These are phyloP conservation scores for Aspergillus fischeri DNA, from an alignment of 2,329 filamentous ascomycete genomes.

Conservation along the genomic window DNA sequence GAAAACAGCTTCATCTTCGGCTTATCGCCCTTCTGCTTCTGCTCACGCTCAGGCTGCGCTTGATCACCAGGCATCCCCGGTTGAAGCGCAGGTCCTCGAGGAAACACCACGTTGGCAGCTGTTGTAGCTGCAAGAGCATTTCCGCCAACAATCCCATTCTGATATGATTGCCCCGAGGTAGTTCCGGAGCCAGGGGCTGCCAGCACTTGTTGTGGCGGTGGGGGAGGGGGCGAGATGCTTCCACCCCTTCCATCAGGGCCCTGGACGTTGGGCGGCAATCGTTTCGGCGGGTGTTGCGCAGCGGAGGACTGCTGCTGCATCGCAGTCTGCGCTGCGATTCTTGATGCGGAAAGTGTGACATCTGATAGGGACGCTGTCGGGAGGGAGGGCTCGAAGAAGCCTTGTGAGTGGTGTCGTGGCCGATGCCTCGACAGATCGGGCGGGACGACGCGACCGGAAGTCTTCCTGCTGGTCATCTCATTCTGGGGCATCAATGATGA, in stretches of 20 bases:
- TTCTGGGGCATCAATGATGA: constrained; percentile 35
- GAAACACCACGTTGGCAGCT: constrained; percentile 61
- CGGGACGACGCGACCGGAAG: constrained; percentile 35
- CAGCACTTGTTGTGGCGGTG: constrained; percentile 24
- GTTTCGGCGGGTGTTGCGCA: constrained; percentile 46
- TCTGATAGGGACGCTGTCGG: constrained; percentile 49
- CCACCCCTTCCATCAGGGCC: constrained; percentile 34
- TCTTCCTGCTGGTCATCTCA: constrained; percentile 33
- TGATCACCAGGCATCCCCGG: constrained; percentile 21
- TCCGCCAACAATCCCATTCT: constrained; percentile 50
- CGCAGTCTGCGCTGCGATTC: constrained; percentile 63
- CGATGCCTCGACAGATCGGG: constrained; percentile 39
- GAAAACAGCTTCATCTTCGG: constrained; percentile 67
- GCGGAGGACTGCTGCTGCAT: constrained; percentile 50
- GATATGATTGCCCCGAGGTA: constrained; percentile 35
- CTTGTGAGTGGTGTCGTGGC: constrained; percentile 56
- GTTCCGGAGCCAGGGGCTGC: constrained; percentile 17
- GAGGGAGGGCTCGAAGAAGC: constrained; percentile 64
- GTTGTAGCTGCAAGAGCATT: constrained; percentile 55
- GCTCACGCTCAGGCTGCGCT: constrained; percentile 32
- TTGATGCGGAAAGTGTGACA: constrained; percentile 53
- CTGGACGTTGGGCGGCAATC: constrained; percentile 50
- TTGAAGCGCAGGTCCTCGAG: constrained; percentile 43
- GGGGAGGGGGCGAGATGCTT: constrained; percentile 34
- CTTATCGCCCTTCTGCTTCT: constrained; percentile 55